A percentile compares a stretch with the other conserved stretches of the same genome.
Conservation (phyloP, 495 filamentous ascomycete species). For the Entonaema liquescens region DNA sequence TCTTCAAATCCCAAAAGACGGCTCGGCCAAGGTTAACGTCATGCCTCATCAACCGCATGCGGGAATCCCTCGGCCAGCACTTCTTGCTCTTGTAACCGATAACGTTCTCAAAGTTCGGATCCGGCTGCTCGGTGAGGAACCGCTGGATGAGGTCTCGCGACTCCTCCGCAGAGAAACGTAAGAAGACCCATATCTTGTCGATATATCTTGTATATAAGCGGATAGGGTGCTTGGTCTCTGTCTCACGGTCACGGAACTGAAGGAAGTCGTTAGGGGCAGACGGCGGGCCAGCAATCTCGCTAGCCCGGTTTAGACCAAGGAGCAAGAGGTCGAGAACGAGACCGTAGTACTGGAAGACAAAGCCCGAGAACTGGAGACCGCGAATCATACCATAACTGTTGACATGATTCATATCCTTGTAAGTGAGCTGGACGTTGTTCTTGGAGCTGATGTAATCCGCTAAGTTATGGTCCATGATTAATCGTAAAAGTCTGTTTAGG, state of each 20-base stretch:
- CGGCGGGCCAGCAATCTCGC: conserved; percentile 96
- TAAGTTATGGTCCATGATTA: conserved; percentile 99
- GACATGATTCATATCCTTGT: conserved; percentile 99
- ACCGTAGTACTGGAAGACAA: conserved; percentile 99
- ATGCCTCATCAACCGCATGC: conserved; percentile 98
- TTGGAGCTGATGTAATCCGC: conserved; percentile 99
- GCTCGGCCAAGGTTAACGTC: conserved; percentile 98
- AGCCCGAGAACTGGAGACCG: conserved; percentile 95
- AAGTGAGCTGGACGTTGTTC: conserved; percentile 99
- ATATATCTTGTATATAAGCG: conserved; percentile 97
- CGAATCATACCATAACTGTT: conserved; percentile 99
- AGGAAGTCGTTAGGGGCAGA: conserved; percentile 97
- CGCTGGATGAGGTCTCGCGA: conserved; percentile 96
- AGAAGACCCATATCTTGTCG: conserved; percentile 98
- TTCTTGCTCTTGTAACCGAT: conserved; percentile 99
- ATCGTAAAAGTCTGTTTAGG: conserved; percentile 86
- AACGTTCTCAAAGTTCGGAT: conserved; percentile 99
- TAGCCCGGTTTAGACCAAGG: conserved; percentile 91
- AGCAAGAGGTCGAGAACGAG: conserved; percentile 94
- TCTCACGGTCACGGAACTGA: conserved; percentile 91
- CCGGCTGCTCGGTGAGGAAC: conserved; percentile 97
- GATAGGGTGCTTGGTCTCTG: conserved; percentile 93
- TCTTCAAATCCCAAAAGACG: conserved; percentile 99
- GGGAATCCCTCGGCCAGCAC: conserved; percentile 97
- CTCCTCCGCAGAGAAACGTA: conserved; percentile 91